Conservation (phyloP, 2,329 filamentous ascomycete genomes). For the Dothistroma pini region DNA sequence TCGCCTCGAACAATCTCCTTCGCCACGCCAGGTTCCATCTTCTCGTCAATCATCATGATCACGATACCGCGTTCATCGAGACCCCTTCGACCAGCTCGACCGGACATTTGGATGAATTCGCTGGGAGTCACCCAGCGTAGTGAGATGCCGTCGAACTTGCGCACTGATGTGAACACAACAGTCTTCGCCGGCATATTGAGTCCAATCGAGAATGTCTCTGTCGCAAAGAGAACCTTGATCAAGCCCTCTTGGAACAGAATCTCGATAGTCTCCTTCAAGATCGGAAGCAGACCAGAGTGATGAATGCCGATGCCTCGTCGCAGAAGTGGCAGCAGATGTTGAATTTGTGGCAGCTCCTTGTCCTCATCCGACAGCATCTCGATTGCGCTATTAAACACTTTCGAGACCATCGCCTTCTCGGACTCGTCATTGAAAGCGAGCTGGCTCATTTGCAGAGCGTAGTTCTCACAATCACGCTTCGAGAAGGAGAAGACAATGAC, state of each 20-base stretch:
- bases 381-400: slow-evolving; percentile 91
- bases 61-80: slow-evolving; percentile 97
- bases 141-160: slow-evolving; percentile 84
- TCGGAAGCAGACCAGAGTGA: slow-evolving; percentile 91
- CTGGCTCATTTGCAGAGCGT: slow-evolving; percentile 80
- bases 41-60: slow-evolving; percentile 99
- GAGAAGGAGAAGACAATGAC: slow-evolving; percentile 99
- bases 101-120: slow-evolving; percentile 99
- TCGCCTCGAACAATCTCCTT: slow-evolving; percentile 95
- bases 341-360: slow-evolving; percentile 81
- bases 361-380: slow-evolving; percentile 91
- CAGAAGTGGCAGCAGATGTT: slow-evolving; percentile 82
- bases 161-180: slow-evolving; percentile 95
- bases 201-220: slow-evolving; percentile 97
- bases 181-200: slow-evolving; percentile 99
- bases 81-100: slow-evolving; percentile 91
- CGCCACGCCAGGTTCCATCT: slow-evolving; percentile 90
- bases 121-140: slow-evolving; percentile 85
- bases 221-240: slow-evolving; percentile 97
- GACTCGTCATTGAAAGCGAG: slow-evolving; percentile 95
- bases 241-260: slow-evolving; percentile 97
- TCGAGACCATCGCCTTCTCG: slow-evolving; percentile 89
- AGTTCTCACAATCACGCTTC: slow-evolving; percentile 91
- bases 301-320: slow-evolving; percentile 94
- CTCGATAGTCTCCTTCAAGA: slow-evolving; percentile 97